Base-by-base conservation (phyloP, 1,284 basidiomycete genomes). In the Lignosus rhinocerotis region DNA sequence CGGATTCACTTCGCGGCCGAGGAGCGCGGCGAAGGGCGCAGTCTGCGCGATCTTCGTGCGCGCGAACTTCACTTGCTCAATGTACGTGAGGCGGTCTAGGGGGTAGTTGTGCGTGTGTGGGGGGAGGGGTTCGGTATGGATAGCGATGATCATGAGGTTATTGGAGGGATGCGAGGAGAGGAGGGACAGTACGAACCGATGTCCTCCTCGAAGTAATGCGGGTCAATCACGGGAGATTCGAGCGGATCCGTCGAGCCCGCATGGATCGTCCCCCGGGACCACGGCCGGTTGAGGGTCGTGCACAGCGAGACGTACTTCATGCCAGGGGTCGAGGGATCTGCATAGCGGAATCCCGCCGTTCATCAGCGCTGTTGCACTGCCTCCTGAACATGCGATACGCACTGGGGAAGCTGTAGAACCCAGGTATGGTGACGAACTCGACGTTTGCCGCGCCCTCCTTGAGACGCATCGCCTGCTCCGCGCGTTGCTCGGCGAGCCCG, bases 41-140 rank as follows among this genome's bases (percentile, higher is more conserved):
- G 73, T 73, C 16, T 76, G 53, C 0, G 73, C 72, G 49, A 85
- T 67, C 45, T 70, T n/a, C n/a, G n/a, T 73, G 17, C 80, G 69
- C 5, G 73, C 72, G 61, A 78, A 80, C 61, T 85, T 84, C 63
- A 81, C 69, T 9, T 74, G 73, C 62, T 84, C 80, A 25, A 82
- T 69, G 46, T 83, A 65, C 14, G 79, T 67, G 34, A 75, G 69
- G 10, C 77, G 66, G 65, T 81, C 79, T 67, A n/a, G n/a, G n/a
- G n/a, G n/a, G n/a, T n/a, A n/a, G n/a, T n/a, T n/a, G n/a, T n/a
- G n/a, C n/a, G n/a, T n/a, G n/a, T n/a, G n/a, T n/a, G n/a, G n/a
- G n/a, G n/a, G n/a, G n/a, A n/a, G n/a, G n/a, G n/a, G 53, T 47
- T 4, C 10, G 31, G 4, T 17, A 42, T 38, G 16, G 16, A 10